Evolutionary conservation across 352 stramenopile genomes (phyloP), one percentile per base, ranked within the genome.

Genomic region (Plasmopara viticola): DNA sequence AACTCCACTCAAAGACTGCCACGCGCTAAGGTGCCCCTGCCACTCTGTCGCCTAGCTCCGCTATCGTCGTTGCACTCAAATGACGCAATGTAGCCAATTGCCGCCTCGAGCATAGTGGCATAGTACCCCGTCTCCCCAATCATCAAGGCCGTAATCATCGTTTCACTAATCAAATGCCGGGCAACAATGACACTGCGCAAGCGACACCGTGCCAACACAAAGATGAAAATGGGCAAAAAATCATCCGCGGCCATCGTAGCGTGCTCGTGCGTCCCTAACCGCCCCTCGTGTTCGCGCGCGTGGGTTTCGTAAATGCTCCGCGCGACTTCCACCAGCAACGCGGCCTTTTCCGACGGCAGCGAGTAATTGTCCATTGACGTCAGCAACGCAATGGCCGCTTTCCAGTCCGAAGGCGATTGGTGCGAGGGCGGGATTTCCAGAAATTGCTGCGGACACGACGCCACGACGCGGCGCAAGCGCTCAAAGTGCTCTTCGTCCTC

Each of bases 141-240:
- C 77, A 87, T 84, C 13, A 87, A 51, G 9, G 61, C 68, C 29
- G 77, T 76, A 33, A 85, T 80, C 80, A 87, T 90, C 9, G 76
- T 87, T 50, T 90, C 77, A 50, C 76, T 87, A 51, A 90, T 72
- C 20, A 90, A 51, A 56, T 85, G 75, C 5, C 75, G 67, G 20
- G 77, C 62, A 10, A 87, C 57, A 17, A 86, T 64, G 0, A 87
- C 64, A 38, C 82, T 84, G 2, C 70, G 77, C 44, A 88, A 48
- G n/a, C 33, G 56, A 29, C 65, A 78, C 2, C 68, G 74, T 20
- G 74, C 65, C 40, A 90, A 44, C 7, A 87, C 58, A 33, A 78
- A 88, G 34, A 90, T 90, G 50, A 90, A 87, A 51, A 91, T 91
- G 9, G 80, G 80, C 10, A 91, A 55, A 45, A 88, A 91, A 40